phyloP scores from a whole-genome alignment of 2,329 filamentous ascomycete species.

The Dryadomyces sulphureus region DNA sequence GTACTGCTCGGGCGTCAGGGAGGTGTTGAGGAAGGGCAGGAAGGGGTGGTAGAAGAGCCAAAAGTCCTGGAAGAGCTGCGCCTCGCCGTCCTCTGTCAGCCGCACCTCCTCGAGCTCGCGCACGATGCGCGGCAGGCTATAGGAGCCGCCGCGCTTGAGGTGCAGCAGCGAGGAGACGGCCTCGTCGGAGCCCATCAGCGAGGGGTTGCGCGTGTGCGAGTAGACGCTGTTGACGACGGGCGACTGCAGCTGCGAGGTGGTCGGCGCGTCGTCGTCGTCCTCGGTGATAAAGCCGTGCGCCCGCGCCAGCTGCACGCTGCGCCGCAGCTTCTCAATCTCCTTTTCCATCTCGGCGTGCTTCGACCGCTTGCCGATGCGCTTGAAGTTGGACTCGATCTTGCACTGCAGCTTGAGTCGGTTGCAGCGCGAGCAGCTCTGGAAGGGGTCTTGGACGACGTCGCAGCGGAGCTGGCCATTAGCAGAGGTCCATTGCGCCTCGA shows the following conservation, averaged over 20 bases:
- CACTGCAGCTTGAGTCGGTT: conserved; percentile 67
- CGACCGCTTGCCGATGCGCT: conserved; percentile 64
- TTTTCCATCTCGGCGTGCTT: conserved; percentile 80
- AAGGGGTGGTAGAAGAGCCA: conserved; percentile 66
- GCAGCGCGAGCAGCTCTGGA: conserved; percentile 63
- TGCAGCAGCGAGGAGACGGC: conserved; percentile 52
- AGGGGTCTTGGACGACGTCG: conserved; percentile 71
- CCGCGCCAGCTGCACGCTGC: conserved; percentile 45
- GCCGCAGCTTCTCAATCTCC: conserved; percentile 56
- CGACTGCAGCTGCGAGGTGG: conserved; percentile 40
- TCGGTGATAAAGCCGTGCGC: conserved; percentile 35
- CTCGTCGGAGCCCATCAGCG: conserved; percentile 53
- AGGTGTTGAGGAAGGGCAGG: conserved; percentile 56
- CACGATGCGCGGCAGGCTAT: conserved; percentile 42
- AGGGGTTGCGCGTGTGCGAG: conserved; percentile 45
- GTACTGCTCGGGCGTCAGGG: conserved; percentile 56
- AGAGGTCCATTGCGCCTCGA: no score
- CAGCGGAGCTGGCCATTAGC: conserved; percentile 48
- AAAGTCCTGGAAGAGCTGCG: conserved; percentile 57
- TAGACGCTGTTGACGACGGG: conserved; percentile 39
- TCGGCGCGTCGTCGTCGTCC: conserved; percentile 29
- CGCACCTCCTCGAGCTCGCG: conserved; percentile 50
- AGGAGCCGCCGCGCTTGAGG: conserved; percentile 49
- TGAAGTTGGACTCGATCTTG: conserved; percentile 80
- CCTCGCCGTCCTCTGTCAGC: conserved; percentile 47